phyloP scores from a whole-genome alignment of 2,329 filamentous ascomycete genomes.

The Penicillium glabrum region DNA sequence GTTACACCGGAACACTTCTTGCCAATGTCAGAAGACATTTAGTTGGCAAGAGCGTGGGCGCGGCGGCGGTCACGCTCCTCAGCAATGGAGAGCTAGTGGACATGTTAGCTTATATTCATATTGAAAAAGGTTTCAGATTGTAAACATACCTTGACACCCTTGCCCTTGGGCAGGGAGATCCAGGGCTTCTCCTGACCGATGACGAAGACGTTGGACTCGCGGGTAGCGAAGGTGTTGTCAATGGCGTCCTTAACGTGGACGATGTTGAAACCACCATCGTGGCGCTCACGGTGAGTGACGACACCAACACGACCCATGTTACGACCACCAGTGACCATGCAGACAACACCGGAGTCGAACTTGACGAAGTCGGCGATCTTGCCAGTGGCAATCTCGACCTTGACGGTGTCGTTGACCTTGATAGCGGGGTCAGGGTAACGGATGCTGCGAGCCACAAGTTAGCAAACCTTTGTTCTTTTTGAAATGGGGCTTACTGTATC shows the following conservation, averaged over 20 bases:
- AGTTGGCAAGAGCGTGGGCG: conserved; percentile 61
- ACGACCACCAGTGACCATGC: conserved; percentile 98
- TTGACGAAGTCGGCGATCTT: conserved; percentile 98
- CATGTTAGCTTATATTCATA: conserved; percentile 19
- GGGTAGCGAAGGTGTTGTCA: conserved; percentile 99
- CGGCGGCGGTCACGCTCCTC: conserved; percentile 99
- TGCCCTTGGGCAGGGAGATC: conserved; percentile 99
- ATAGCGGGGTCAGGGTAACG: conserved; percentile 97
- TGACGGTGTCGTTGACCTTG: conserved; percentile 99
- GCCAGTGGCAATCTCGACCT: conserved; percentile 94
- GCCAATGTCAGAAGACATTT: conserved; percentile 33
- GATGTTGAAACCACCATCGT: conserved; percentile 99
- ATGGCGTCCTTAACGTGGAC: conserved; percentile 99
- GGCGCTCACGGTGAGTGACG: conserved; percentile 99
- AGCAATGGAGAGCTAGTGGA: conserved; percentile 77
- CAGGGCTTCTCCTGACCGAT: conserved; percentile 98
- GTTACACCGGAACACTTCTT: conserved; percentile 20
- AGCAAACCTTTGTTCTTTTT: conserved; percentile 31
- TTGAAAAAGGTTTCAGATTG: not conserved
- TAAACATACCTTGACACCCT: conserved; percentile 82
- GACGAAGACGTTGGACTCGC: conserved; percentile 99
- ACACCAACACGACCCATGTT: conserved; percentile 99
- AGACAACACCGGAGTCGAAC: conserved; percentile 97
- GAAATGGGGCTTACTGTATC: conserved; percentile 33
- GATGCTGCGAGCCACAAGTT: conserved; percentile 65